Conservation (phyloP, 306 rosid species). For the Abrus precatorius region DNA sequence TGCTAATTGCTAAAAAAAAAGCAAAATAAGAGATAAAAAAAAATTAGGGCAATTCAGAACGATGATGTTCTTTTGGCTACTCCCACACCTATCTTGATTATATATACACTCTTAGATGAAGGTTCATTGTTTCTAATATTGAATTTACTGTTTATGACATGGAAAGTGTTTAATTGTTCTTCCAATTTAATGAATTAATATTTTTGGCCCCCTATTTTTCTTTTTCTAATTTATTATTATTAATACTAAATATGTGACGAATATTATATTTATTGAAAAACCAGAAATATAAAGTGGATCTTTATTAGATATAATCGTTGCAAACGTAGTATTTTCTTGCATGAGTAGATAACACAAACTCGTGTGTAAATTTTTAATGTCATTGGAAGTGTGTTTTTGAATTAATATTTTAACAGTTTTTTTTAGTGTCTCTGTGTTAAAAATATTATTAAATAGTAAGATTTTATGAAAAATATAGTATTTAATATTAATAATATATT, state of each 20-base stretch:
- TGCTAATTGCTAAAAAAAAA: too few relatives aligned
- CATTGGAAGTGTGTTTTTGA: too few relatives aligned
- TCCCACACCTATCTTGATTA: slow-evolving; percentile 12
- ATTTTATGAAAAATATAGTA: too few relatives aligned
- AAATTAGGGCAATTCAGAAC: too few relatives aligned
- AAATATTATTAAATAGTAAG: too few relatives aligned
- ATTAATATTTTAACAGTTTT: too few relatives aligned
- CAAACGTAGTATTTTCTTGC: background rate
- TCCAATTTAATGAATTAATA: background rate
- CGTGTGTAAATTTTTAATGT: background rate
- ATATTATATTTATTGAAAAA: background rate
- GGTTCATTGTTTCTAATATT: slow-evolving; percentile 26
- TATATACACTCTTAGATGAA: background rate
- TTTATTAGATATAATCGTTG: background rate
- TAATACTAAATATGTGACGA: background rate
- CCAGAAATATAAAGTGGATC: background rate
- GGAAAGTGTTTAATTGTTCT: background rate
- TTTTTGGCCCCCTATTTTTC: background rate
- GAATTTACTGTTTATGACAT: background rate
- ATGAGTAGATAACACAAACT: background rate
- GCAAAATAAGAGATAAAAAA: too few relatives aligned
- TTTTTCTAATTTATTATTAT: background rate
- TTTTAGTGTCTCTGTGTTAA: too few relatives aligned
- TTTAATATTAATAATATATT: too few relatives aligned
- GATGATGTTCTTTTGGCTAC: too few relatives aligned